phyloP scores from a whole-genome alignment of 2,329 filamentous ascomycete species.

The Lasiodiplodia sp. region DNA sequence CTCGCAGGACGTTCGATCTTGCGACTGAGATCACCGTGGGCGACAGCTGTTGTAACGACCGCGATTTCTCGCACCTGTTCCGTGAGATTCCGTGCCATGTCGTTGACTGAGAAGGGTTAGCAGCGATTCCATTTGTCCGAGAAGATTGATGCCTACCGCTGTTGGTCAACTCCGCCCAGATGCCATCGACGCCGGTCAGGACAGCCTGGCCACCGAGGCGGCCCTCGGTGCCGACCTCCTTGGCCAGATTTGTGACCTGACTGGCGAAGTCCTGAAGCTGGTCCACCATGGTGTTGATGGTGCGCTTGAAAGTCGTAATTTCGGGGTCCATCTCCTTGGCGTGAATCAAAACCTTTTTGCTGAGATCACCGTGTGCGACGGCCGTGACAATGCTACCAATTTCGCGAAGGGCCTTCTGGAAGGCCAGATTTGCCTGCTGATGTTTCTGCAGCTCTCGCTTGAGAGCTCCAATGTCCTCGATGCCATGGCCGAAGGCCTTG shows the following conservation, averaged over 20 bases:
- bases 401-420: slow-evolving; percentile 95
- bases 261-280: slow-evolving; percentile 96
- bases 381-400: slow-evolving; percentile 98
- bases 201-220: slow-evolving; percentile 92
- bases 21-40: slow-evolving; percentile 90
- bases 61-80: slow-evolving; percentile 98
- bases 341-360: slow-evolving; percentile 96
- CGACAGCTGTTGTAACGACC: slow-evolving; percentile 93
- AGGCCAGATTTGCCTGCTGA: slow-evolving; percentile 97
- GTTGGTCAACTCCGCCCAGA: slow-evolving; percentile 92
- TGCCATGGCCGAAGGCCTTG: slow-evolving; percentile 75
- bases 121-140: slow-evolving; percentile 35
- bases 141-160: slow-evolving; percentile 50
- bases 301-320: slow-evolving; percentile 96
- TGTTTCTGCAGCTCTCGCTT: slow-evolving; percentile 96
- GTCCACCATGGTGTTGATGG: slow-evolving; percentile 99
- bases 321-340: slow-evolving; percentile 97
- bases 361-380: slow-evolving; percentile 92
- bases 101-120: slow-evolving; percentile 71
- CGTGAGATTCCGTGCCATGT: slow-evolving; percentile 98
- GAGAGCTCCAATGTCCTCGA: slow-evolving; percentile 87
- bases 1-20: slow-evolving; percentile 95
- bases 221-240: slow-evolving; percentile 95
- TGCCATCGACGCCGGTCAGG: slow-evolving; percentile 92
- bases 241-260: slow-evolving; percentile 92